Evolutionary conservation across 495 filamentous ascomycete species (phyloP), one percentile per base, ranked within the genome.

Genomic region (Xeromyces bisporus): DNA sequence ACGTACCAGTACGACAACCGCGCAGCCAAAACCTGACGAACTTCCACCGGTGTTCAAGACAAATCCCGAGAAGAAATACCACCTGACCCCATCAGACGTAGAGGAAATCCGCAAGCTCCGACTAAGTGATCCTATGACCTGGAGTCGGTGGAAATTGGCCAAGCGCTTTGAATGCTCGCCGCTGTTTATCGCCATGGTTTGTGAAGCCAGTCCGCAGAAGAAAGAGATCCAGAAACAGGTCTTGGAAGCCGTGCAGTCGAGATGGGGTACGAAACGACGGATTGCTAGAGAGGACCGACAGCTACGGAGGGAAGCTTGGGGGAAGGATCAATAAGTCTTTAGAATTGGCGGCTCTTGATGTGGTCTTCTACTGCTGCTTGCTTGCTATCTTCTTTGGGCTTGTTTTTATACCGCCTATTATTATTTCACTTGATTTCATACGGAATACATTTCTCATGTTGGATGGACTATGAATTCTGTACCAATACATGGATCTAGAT

Each of bases 41-140:
- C 62, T 80, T 9, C 74, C 75, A 7, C 60, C 75, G 6, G 58
- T 74, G 0, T 50, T 74, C 33, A 61, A 65, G 26, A 43, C 54
- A 27, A 32, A 51, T 3, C 48, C 60, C n/a, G 53, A 70, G 46
- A 74, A 74, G 39, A 75, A 66, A 42, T 86, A 93, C 50, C 78
- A 93, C 58, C 58, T 97, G 29, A 80, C 62, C 5, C 53, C 51
- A 16, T 63, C 66, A 34, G 72, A 96, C 41, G 70, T 96, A 27
- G 70, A 66, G 29, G 80, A 91, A 62, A 89, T 94, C 42, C 69
- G 79, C 32, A 47, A 48, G 34, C 64, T 93, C 44, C 70, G 81
- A 34, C 43, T 49, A 15, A 50, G 51, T 31, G 77, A 92, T 51
- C 80, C 81, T 0, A 58, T 66, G 36, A 62, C 47, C 24, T 89